Evolutionary conservation across 495 filamentous ascomycete genomes (phyloP), one percentile per base, ranked within the genome.

Genomic region (Aspergillus asperescens): DNA sequence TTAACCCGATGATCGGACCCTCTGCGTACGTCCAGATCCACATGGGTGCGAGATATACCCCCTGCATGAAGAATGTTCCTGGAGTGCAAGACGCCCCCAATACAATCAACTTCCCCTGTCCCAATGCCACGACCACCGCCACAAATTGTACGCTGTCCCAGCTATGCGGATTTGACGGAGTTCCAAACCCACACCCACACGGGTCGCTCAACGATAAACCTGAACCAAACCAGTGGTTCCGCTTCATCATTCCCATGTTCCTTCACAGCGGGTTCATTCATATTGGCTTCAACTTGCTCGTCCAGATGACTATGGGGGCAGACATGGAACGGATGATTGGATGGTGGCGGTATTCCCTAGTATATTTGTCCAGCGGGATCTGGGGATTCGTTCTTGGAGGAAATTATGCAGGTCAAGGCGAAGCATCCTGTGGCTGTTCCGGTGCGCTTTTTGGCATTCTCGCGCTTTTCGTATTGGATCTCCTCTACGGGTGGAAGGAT

Each of bases 1-100:
- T 97, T 73, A 98, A 98, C 67, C 87, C 87, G 38, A 95, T 98
- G 89, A 94, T 98, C 62, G 93, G 93, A 0, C 93, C 93, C 3
- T 94, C 90, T 2, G 78, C 86, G 4, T 88, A 88, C 57, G 79
- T 97, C 24, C 83, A 93, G 56, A 95, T 98, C 68, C 94, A 93
- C 63, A 95, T 97, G 90, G 93, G 93, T 52, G 89, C 92, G 28
- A 82, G 92, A 22, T 98, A 86, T 65, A 81, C 88, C 5, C 89
- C 92, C 5, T 98, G 93, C 67, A 98, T 98, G 93, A 90, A 90
- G 70, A 86, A 82, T 50, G 80, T 86, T 12, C 67, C 80, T 18
- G 77, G 78, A 3, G 70, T 93, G 9, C 84, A 90, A 58, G 69
- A 82, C 52, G 60, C 71, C 4, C 74, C 29, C 65, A 71, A 18